Base-by-base conservation (phyloP, 2,329 filamentous ascomycete genomes). In the Fusarium napiforme region DNA sequence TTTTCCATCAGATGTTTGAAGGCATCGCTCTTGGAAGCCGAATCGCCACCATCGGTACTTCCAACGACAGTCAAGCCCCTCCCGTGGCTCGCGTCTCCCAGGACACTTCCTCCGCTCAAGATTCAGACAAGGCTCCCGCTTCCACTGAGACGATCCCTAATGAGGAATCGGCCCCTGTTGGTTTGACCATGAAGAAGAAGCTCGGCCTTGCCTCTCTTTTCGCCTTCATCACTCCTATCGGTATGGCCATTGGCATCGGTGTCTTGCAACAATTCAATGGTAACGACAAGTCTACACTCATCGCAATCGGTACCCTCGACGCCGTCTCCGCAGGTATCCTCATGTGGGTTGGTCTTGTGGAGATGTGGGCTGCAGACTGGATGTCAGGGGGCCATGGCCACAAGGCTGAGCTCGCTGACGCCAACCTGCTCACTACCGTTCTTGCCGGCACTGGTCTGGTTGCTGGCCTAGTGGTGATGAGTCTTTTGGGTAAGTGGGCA, bases 361-460 rank as follows among this genome's bases (percentile, higher is more conserved):
- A 95, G 83, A 94, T 95, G 92, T 91, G 91, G 89, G 91, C 91
- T 5, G 84, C 88, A 45, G 93, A 95, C 78, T 95, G 93, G 93
- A 87, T 89, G 76, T 84, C 84, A 3, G 88, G 87, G 23, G 64
- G 73, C 14, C 81, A 83, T 42, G 82, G 81, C 12, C 76, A 79
- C 45, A 78, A 78, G 72, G 79, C 81, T 26, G 89, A 92, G 77
- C 81, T 93, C 79, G 80, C 87, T 21, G 81, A 87, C 36, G 86
- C 90, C 0, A 80, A 86, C 1, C 42, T 85, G 3, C 34, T 84
- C 0, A 87, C 85, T 64, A 89, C 89, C 0, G 40, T 79, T 2
- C 79, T 87, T 14, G 91, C 87, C 0, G 81, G 88, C 39, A 43
- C 86, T 8, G 86, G 87, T 9, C 81, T 94, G 50, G 72, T 93